Conservation (phyloP, 371 early-diverging fungal species). For the Rhizomucor pusillus region DNA sequence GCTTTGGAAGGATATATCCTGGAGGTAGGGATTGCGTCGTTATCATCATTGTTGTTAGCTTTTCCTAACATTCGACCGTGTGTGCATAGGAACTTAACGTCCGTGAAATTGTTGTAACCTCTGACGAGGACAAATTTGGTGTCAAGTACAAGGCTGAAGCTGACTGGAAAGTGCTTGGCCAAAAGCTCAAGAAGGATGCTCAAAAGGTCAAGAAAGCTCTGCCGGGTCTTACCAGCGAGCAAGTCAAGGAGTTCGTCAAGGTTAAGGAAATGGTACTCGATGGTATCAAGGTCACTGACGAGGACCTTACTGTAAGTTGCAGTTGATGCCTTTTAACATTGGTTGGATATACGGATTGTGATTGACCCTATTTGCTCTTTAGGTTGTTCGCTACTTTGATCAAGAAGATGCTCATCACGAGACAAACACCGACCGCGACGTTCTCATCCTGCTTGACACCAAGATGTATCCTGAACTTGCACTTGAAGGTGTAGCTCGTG, state of each 20-base stretch:
- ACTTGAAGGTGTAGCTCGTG: conserved; percentile 95
- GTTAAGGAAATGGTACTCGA: conserved; percentile 70
- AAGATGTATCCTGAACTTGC: conserved; percentile 80
- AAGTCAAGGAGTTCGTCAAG: conserved; percentile 79
- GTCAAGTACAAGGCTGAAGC: conserved; percentile 91
- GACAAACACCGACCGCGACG: conserved; percentile 80
- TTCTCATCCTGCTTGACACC: conserved; percentile 89
- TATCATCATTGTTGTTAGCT: too few relatives aligned
- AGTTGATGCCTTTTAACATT: not conserved
- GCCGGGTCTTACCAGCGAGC: conserved; percentile 70
- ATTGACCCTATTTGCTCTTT: not conserved
- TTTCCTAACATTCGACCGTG: too few relatives aligned
- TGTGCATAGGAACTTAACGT: conserved; percentile 96
- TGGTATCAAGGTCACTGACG: conserved; percentile 79
- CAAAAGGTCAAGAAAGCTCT: conserved; percentile 89
- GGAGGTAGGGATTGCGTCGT: too few relatives aligned
- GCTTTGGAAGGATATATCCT: conserved; percentile 81
- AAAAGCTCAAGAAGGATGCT: conserved; percentile 87
- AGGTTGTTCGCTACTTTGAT: conserved; percentile 79
- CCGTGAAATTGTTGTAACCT: conserved; percentile 80
- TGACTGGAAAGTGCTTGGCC: conserved; percentile 88
- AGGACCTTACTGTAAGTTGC: conserved; percentile 68
- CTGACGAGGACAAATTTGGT: conserved; percentile 90
- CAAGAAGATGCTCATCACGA: conserved; percentile 62
- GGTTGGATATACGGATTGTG: not conserved